phyloP scores from a whole-genome alignment of 2,329 filamentous ascomycete species.

The Aspergillus sojae region DNA sequence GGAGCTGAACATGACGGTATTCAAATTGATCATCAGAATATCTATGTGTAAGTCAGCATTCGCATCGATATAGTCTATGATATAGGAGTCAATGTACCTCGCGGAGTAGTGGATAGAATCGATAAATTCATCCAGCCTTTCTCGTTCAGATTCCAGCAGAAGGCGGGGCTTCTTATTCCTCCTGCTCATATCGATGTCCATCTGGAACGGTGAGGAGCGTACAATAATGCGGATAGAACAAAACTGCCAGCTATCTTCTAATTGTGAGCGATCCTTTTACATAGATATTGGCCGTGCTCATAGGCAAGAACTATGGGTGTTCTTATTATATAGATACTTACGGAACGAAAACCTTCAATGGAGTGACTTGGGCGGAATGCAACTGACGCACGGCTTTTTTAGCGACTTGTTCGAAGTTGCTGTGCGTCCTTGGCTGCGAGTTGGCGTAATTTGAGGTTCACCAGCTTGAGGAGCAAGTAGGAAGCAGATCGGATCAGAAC shows the following conservation, averaged over 20 bases:
- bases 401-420: background rate
- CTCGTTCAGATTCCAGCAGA: slow-evolving; percentile 77
- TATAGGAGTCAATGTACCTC: slow-evolving; percentile 59
- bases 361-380: background rate
- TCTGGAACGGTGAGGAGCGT: slow-evolving; percentile 22
- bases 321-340: background rate
- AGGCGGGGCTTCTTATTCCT: slow-evolving; percentile 85
- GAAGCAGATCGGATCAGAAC: background rate
- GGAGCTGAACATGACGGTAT: slow-evolving; percentile 96
- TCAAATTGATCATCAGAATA: slow-evolving; percentile 93
- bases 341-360: background rate
- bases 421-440: background rate
- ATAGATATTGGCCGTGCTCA: background rate
- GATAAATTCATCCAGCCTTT: slow-evolving; percentile 84
- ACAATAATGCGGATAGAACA: slow-evolving; percentile 1
- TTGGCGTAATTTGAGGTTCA: background rate
- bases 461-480: background rate
- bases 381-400: background rate
- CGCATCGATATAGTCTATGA: background rate
- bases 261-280: background rate
- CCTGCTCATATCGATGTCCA: slow-evolving; percentile 74
- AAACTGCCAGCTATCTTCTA: background rate
- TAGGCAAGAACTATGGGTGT: background rate
- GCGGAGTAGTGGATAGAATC: slow-evolving; percentile 95
- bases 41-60: slow-evolving; percentile 52